Conservation (phyloP, 305 asterid species). For the Fraxinus velutina region DNA sequence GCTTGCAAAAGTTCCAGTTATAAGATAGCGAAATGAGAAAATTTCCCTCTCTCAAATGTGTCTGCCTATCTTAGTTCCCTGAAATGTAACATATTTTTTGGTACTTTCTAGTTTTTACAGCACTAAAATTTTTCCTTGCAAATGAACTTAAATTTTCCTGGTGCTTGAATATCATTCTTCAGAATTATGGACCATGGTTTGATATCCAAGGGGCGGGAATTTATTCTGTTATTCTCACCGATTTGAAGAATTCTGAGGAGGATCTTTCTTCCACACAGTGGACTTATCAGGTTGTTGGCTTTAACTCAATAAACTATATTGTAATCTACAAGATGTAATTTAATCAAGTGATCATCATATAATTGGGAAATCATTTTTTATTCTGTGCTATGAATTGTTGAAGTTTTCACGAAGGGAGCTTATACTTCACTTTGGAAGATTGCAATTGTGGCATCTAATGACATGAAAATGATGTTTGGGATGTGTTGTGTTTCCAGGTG, state of each 20-base stretch:
- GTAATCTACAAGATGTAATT: neutral
- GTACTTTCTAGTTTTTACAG: neutral
- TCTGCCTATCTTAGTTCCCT: neutral
- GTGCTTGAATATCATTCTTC: constrained; percentile 22
- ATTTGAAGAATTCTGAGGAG: constrained; percentile 30
- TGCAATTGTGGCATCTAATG: neutral
- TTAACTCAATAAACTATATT: neutral
- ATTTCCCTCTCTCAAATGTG: neutral
- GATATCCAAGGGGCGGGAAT: constrained; percentile 68
- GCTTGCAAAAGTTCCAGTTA: neutral
- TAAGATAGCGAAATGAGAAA: neutral
- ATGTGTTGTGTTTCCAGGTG: constrained; percentile 38
- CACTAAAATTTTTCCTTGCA: neutral
- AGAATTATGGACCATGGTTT: constrained; percentile 87
- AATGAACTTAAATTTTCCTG: constrained; percentile 1
- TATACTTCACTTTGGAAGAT: neutral
- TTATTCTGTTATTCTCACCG: constrained; percentile 44
- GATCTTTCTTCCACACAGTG: constrained; percentile 56
- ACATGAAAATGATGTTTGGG: constrained; percentile 3
- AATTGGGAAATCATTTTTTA: neutral
- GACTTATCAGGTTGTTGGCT: constrained; percentile 66
- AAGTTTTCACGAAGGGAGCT: neutral
- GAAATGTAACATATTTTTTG: neutral
- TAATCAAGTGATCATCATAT: neutral
- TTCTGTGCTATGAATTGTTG: neutral